Conservation (phyloP, 2,329 filamentous ascomycete genomes). For the Fusarium irregulare region DNA sequence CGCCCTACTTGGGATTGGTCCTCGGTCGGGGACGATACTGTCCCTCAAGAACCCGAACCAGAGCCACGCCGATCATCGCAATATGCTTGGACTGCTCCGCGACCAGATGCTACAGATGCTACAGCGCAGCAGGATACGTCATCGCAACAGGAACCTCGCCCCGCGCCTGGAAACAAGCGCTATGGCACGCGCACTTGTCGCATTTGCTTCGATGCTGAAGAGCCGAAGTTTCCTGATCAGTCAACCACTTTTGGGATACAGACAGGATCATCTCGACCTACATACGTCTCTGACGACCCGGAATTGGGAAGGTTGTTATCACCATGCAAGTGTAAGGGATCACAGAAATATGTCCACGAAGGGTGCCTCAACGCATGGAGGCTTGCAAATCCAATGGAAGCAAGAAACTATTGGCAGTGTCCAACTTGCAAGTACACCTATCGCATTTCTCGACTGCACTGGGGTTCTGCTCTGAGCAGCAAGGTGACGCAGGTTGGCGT, state of each 20-base stretch:
- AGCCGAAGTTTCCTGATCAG: conserved; percentile 59
- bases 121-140: conserved; percentile 4
- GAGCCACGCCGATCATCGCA: conserved; percentile 18
- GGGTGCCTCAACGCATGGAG: conserved; percentile 88
- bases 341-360: conserved; percentile 93
- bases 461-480: conserved; percentile 77
- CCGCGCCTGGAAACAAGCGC: conserved; percentile 49
- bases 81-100: conserved; percentile 14
- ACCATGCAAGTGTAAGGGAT: conserved; percentile 93
- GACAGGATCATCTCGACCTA: conserved; percentile 51
- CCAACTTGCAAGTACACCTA: conserved; percentile 90
- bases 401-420: conserved; percentile 85
- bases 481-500: conserved; percentile 74
- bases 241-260: conserved; percentile 50
- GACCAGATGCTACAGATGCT: conserved; percentile 13
- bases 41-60: conserved; percentile 23
- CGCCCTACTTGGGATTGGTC: conserved; percentile 46
- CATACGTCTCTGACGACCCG: conserved; percentile 79
- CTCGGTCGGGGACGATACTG: conserved; percentile 31
- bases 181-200: conserved; percentile 83
- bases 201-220: conserved; percentile 82
- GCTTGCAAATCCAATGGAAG: conserved; percentile 71
- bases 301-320: conserved; percentile 82
- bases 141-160: conserved; percentile 19
- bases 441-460: conserved; percentile 79